phyloP scores from a whole-genome alignment of 345 rosid species.

The Pistacia vera region DNA sequence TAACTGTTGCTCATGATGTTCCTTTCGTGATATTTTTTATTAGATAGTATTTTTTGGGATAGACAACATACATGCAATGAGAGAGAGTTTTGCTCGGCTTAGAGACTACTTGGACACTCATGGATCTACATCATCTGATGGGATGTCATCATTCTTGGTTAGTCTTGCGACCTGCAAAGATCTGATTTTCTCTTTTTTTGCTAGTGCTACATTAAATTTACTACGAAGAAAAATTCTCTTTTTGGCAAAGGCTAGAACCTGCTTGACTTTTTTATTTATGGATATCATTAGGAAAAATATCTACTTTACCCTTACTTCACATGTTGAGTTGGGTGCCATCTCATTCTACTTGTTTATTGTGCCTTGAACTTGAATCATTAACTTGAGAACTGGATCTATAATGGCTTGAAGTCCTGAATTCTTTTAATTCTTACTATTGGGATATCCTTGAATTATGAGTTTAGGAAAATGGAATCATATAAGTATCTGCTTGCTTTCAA shows the following conservation, averaged over 20 bases:
- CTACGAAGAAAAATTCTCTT: background rate
- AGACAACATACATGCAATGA: conserved; percentile 98
- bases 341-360: background rate
- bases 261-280: background rate
- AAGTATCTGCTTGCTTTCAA: conserved; percentile 6
- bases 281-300: background rate
- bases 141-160: conserved; percentile 95
- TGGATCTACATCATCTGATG: conserved; percentile 94
- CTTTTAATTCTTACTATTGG: background rate
- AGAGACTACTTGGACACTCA: conserved; percentile 96
- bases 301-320: background rate
- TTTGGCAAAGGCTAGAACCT: background rate
- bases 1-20: conserved; percentile 20
- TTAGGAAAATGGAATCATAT: background rate
- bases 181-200: background rate
- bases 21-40: conserved; percentile 17
- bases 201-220: background rate
- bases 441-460: background rate
- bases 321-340: conserved; percentile 3
- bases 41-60: conserved; percentile 98
- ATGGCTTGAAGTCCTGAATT: background rate
- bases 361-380: background rate
- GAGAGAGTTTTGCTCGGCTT: conserved; percentile 96
- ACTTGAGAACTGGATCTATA: background rate
- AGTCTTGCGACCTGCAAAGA: conserved; percentile 28